Conservation (phyloP, 2,329 filamentous ascomycete species). For the Colletotrichum cuscutae region DNA sequence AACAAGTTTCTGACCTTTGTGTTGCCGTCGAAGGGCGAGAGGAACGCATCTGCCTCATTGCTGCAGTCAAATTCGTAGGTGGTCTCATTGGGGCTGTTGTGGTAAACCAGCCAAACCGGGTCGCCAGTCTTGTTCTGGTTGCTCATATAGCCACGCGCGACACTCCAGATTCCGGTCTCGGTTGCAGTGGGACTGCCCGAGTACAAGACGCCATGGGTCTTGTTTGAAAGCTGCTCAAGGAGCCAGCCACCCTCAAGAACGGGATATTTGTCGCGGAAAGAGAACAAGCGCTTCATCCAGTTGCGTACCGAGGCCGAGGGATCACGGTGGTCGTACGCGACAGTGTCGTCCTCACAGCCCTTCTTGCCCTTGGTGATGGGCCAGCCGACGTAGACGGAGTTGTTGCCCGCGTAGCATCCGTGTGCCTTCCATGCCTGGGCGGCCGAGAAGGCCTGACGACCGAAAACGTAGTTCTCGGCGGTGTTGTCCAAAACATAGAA, state of each 20-base stretch:
- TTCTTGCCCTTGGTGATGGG: constrained; percentile 62
- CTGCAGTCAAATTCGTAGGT: constrained; percentile 68
- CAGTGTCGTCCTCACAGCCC: constrained; percentile 67
- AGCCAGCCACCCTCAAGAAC: constrained; percentile 69
- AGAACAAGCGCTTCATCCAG: constrained; percentile 70
- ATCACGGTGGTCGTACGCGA: constrained; percentile 71
- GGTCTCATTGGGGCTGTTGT: constrained; percentile 57
- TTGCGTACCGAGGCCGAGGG: constrained; percentile 70
- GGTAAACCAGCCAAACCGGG: constrained; percentile 61
- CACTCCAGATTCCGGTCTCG: constrained; percentile 69
- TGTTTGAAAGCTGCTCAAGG: constrained; percentile 65
- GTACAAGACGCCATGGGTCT: constrained; percentile 60
- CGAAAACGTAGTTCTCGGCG: constrained; percentile 72
- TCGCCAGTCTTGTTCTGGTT: constrained; percentile 64
- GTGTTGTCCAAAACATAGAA: constrained; percentile 73
- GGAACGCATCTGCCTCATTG: constrained; percentile 56
- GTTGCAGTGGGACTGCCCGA: constrained; percentile 65
- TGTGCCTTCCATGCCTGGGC: constrained; percentile 72
- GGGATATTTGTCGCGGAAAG: constrained; percentile 65
- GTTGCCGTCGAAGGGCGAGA: constrained; percentile 65
- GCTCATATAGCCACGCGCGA: constrained; percentile 60
- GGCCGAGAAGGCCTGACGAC: constrained; percentile 70
- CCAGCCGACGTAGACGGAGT: constrained; percentile 67
- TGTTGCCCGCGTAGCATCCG: constrained; percentile 69
- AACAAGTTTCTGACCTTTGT: constrained; percentile 71